Conservation (phyloP, 495 filamentous ascomycete genomes). For the Aspergillus saccharolyticus region DNA sequence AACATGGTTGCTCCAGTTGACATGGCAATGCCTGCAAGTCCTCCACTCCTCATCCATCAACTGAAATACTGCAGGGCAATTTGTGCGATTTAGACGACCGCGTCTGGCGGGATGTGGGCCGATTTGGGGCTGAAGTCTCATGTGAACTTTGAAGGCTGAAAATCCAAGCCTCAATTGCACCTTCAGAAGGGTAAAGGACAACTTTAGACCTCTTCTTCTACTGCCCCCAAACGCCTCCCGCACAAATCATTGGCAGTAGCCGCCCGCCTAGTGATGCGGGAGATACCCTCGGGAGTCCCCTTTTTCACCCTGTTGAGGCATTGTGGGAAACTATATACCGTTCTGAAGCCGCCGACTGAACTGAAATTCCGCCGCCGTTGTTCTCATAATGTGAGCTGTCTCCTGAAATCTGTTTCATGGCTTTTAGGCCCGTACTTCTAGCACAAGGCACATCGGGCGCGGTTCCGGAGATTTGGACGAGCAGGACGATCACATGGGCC, state of each 20-base stretch:
- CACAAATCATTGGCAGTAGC: background rate
- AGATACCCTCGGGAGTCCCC: background rate
- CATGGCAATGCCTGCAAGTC: background rate
- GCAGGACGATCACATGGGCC: constrained; percentile 15
- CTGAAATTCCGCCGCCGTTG: background rate
- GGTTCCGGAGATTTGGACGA: constrained; percentile 20
- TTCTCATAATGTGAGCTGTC: constrained; percentile 8
- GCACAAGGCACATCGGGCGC: constrained; percentile 7
- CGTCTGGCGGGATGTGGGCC: constrained; percentile 16
- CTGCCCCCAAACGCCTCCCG: background rate
- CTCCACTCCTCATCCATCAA: constrained; percentile 1
- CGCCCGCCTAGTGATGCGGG: background rate
- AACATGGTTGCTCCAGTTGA: background rate
- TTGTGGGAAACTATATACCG: background rate
- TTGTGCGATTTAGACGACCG: constrained; percentile 3
- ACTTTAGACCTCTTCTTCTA: background rate
- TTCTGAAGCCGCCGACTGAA: constrained; percentile 3
- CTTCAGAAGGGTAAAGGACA: background rate
- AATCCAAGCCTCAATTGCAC: background rate
- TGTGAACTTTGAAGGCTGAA: background rate
- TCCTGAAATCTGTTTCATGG: constrained; percentile 5
- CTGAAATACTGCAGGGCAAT: background rate
- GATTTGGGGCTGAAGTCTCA: constrained; percentile 11
- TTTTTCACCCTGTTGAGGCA: background rate
- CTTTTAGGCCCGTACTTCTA: background rate